Evolutionary conservation across 345 rosid species (phyloP).

Genomic region (Noccaea bulbosa): DNA sequence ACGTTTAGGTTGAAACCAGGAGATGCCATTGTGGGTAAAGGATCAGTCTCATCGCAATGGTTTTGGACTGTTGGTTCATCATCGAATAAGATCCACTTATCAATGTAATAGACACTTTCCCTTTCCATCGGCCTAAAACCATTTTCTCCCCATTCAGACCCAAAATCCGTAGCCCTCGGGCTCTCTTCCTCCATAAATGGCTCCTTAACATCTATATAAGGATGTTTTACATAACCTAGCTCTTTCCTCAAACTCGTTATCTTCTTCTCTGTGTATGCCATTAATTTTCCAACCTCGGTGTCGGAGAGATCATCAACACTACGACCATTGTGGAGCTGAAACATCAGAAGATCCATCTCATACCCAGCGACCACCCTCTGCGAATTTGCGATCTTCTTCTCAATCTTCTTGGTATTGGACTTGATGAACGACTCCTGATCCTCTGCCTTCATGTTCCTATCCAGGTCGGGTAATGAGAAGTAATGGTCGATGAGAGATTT

Average conservation of each 20-base stretch:
- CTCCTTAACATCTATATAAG: background rate
- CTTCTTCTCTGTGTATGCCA: background rate
- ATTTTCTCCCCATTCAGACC: background rate
- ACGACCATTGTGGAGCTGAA: background rate
- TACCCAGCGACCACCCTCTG: background rate
- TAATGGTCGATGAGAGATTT: background rate
- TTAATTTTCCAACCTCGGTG: background rate
- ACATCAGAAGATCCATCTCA: conserved; percentile 26
- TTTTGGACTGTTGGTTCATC: background rate
- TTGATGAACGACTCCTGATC: conserved; percentile 27
- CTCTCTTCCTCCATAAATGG: background rate
- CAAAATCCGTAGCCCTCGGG: background rate
- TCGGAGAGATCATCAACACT: background rate
- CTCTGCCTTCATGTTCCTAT: conserved; percentile 12
- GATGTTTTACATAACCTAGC: background rate
- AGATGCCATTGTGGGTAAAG: background rate
- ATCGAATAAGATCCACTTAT: background rate
- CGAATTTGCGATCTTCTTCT: background rate
- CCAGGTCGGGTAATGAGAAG: background rate
- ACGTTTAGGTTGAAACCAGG: background rate
- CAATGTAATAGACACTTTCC: conserved; percentile 1
- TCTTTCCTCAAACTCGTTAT: background rate
- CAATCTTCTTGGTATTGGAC: background rate
- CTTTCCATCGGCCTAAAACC: background rate
- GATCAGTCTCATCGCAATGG: conserved; percentile 3